These are phyloP conservation scores for Cryptococcus sp. DNA, from an alignment of 1,284 basidiomycete species.

Conservation along the genomic window DNA sequence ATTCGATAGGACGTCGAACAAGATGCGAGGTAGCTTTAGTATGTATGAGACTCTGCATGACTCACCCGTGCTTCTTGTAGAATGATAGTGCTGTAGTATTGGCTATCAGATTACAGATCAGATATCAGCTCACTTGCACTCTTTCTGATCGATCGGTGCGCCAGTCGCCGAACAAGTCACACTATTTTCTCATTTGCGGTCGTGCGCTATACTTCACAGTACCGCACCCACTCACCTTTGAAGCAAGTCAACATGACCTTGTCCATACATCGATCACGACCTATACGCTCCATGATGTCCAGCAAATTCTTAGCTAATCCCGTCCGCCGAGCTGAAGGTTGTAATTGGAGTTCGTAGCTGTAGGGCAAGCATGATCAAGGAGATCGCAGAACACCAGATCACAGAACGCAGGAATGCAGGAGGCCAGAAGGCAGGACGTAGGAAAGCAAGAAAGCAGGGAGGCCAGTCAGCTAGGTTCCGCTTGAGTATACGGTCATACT, in stretches of 20 bases:
- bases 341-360: conserved; percentile 51
- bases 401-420: not conserved
- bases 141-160: not conserved
- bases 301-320: conserved; percentile 42
- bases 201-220: not conserved
- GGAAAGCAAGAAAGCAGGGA: not conserved
- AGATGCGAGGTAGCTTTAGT: not conserved
- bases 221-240: conserved; percentile 32
- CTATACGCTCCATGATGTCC: conserved; percentile 39
- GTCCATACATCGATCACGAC: conserved; percentile 34
- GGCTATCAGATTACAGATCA: conserved; percentile 17
- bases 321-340: conserved; percentile 15
- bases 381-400: not conserved
- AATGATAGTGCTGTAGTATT: conserved; percentile 40
- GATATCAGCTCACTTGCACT: conserved; percentile 2
- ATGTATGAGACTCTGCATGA: not conserved
- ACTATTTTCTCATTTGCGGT: not conserved
- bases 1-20: too few species aligned
- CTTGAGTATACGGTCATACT: too few species aligned
- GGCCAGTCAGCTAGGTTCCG: too few species aligned
- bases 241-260: conserved; percentile 52
- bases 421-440: not conserved
- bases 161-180: not conserved
- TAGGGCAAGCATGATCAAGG: too few species aligned
- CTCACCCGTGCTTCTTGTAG: conserved; percentile 39